Evolutionary conservation across 2,329 filamentous ascomycete genomes (phyloP).

Genomic region (Aplosporella prunicola): DNA sequence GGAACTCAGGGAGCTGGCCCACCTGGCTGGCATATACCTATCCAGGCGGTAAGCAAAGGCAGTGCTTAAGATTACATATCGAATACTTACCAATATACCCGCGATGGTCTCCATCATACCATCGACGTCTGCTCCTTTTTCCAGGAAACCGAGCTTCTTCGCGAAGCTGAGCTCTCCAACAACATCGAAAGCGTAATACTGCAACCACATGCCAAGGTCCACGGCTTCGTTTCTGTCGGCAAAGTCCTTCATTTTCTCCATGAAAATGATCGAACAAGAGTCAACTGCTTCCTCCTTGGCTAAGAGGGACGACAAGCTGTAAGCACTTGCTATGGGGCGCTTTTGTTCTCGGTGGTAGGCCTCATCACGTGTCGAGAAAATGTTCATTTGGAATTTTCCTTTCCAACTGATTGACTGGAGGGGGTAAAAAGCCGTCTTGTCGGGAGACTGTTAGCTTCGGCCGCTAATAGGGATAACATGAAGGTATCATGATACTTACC

Average conservation of each 20-base stretch:
- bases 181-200: conserved; percentile 33
- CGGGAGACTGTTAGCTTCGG: too few species aligned
- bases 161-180: conserved; percentile 34
- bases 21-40: conserved; percentile 20
- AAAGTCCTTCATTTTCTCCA: conserved; percentile 16
- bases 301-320: conserved; percentile 34
- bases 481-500: conserved; percentile 14
- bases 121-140: conserved; percentile 32
- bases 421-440: conserved; percentile 21
- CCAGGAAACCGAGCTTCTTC: conserved; percentile 34
- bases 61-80: too few species aligned
- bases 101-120: conserved; percentile 19
- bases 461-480: conserved; percentile 5
- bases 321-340: conserved; percentile 29
- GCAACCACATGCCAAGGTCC: conserved; percentile 21
- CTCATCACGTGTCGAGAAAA: conserved; percentile 34
- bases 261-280: conserved; percentile 17
- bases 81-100: conserved; percentile 15
- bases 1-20: conserved; percentile 22
- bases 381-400: conserved; percentile 15
- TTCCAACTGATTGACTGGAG: conserved; percentile 18
- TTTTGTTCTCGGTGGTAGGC: conserved; percentile 33
- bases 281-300: conserved; percentile 21
- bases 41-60: too few species aligned
- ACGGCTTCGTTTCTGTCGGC: conserved; percentile 15